Evolutionary conservation across 2,329 filamentous ascomycete genomes (phyloP).

Genomic region (Epichloe scottii): DNA sequence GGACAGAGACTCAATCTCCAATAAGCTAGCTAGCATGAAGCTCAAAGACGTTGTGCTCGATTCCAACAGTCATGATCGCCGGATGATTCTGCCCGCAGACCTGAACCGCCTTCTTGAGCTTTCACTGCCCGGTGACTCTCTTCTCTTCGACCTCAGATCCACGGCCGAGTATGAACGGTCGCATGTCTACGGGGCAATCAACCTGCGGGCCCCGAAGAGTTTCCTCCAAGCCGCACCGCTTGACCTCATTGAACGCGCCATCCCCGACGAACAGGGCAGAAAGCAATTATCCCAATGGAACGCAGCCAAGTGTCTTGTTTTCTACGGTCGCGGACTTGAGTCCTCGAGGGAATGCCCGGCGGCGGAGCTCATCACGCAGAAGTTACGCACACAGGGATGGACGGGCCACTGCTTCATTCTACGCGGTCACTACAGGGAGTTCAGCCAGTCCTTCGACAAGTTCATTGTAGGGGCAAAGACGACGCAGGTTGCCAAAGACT

Average conservation of each 20-base stretch:
- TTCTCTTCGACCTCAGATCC: slow-evolving; percentile 39
- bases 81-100: slow-evolving; percentile 39
- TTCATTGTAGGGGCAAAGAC: slow-evolving; percentile 34
- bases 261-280: slow-evolving; percentile 36
- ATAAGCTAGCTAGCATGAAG: slow-evolving; percentile 31
- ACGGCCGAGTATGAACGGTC: slow-evolving; percentile 34
- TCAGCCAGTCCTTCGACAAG: slow-evolving; percentile 38
- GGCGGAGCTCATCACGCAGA: slow-evolving; percentile 31
- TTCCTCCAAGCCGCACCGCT: slow-evolving; percentile 35
- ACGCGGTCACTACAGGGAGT: slow-evolving; percentile 44
- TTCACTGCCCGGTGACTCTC: slow-evolving; percentile 29
- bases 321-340: slow-evolving; percentile 39
- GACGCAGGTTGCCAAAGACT: slow-evolving; percentile 27
- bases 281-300: slow-evolving; percentile 34
- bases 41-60: slow-evolving; percentile 23
- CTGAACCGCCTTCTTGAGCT: slow-evolving; percentile 39
- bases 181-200: slow-evolving; percentile 39
- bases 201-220: slow-evolving; percentile 35
- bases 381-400: slow-evolving; percentile 36
- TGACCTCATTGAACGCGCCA: slow-evolving; percentile 37
- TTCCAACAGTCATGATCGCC: slow-evolving; percentile 19
- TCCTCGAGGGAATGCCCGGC: slow-evolving; percentile 38
- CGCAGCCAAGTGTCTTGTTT: slow-evolving; percentile 34
- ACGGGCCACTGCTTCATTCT: slow-evolving; percentile 38
- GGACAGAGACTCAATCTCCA: slow-evolving; percentile 32